Evolutionary conservation across 106 monocot genomes (phyloP).

Genomic region (Posidonia australis): DNA sequence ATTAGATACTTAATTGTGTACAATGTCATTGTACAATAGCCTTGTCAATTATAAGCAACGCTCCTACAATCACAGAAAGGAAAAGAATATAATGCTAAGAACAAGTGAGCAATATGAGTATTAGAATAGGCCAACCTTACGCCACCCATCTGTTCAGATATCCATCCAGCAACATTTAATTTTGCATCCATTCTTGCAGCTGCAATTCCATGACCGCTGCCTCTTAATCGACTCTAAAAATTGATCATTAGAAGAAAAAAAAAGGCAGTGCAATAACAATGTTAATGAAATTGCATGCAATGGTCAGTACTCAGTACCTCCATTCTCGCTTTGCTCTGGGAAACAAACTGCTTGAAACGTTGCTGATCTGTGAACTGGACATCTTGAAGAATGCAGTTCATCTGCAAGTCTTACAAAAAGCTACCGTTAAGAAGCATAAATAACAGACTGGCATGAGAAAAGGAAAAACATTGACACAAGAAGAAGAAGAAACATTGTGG

Average conservation of each 20-base stretch:
- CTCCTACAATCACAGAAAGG: no score
- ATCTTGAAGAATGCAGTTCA: conserved; percentile 78
- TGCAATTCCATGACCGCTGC: conserved; percentile 94
- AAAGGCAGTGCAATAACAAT: background rate
- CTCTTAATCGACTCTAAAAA: conserved; percentile 75
- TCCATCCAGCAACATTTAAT: conserved; percentile 89
- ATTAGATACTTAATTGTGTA: no score
- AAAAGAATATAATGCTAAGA: background rate
- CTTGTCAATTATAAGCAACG: no score
- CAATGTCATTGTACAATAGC: no score
- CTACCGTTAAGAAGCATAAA: background rate
- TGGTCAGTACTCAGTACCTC: conserved; percentile 43
- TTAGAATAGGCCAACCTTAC: conserved; percentile 42
- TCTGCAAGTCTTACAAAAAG: conserved; percentile 35
- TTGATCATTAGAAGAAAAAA: background rate
- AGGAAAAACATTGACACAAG: background rate
- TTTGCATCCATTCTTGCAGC: conserved; percentile 99
- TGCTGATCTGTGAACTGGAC: conserved; percentile 88
- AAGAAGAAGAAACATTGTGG: no score
- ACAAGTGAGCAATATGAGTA: background rate
- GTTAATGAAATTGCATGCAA: background rate
- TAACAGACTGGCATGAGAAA: background rate
- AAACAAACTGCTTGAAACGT: conserved; percentile 95
- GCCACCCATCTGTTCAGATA: conserved; percentile 93
- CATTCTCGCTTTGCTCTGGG: conserved; percentile 93